Evolutionary conservation across 202 grass and related monocot genomes (phyloP).

Genomic region (Sporobolus alterniflorus): DNA sequence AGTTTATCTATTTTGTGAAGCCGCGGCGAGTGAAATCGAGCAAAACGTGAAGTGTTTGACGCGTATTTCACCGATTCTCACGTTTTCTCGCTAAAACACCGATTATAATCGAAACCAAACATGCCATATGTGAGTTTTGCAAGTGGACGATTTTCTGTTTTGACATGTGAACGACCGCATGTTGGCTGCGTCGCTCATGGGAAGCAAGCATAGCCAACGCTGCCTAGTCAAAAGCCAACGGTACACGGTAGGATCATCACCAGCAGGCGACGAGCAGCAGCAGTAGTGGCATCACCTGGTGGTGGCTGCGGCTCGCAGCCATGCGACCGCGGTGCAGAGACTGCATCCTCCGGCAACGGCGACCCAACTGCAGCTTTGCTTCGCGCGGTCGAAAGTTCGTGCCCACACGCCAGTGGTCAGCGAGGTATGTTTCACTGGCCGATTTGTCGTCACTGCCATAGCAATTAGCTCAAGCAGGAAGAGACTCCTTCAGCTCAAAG

Average conservation of each 20-base stretch:
- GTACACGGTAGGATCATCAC: not conserved
- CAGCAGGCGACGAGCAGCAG: not conserved
- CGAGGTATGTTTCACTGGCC: not conserved
- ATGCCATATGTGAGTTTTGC: too few relatives aligned
- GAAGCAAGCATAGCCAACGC: not conserved
- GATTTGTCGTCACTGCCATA: not conserved
- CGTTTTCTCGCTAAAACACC: too few relatives aligned
- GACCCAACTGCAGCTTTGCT: not conserved
- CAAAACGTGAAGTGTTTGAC: too few relatives aligned
- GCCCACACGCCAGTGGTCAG: not conserved
- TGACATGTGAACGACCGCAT: not conserved
- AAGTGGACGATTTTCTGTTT: not conserved
- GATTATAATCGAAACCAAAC: too few relatives aligned
- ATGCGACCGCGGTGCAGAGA: not conserved
- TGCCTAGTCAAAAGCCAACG: slow-evolving; percentile 5
- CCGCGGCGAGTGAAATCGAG: too few relatives aligned
- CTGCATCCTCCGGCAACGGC: too few relatives aligned
- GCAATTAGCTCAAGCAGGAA: not conserved
- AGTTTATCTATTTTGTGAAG: too few relatives aligned
- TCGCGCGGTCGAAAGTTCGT: too few relatives aligned
- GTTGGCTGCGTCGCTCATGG: not conserved
- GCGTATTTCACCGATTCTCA: too few relatives aligned
- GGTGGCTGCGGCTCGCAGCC: not conserved
- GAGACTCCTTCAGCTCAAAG: not conserved
- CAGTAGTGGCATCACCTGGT: too few relatives aligned